Base-by-base conservation (phyloP, 139 green algal species). In the Gonium pectorale region DNA sequence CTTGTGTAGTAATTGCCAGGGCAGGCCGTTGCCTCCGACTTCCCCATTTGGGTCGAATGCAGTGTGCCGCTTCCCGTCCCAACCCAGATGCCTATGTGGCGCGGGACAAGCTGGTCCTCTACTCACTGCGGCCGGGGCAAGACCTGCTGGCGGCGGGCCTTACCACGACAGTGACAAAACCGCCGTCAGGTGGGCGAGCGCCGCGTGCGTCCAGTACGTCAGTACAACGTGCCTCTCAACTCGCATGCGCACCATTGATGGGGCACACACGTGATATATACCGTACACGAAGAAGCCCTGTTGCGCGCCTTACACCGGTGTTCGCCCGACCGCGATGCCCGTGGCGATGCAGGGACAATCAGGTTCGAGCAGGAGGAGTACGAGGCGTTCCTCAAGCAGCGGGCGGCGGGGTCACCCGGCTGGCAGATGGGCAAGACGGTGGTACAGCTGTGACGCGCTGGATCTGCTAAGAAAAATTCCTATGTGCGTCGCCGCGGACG, bases 31-130 rank as follows among this genome's bases (percentile, higher is more conserved):
- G n/a, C n/a, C n/a, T n/a, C n/a, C n/a, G n/a, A n/a, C n/a, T n/a
- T n/a, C n/a, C n/a, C n/a, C n/a, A n/a, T n/a, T n/a, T n/a, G n/a
- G n/a, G n/a, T n/a, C n/a, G n/a, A n/a, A n/a, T n/a, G n/a, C n/a
- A n/a, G n/a, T n/a, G n/a, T n/a, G n/a, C n/a, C n/a, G n/a, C n/a
- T n/a, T n/a, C n/a, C n/a, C n/a, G n/a, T n/a, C n/a, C n/a, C n/a
- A n/a, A n/a, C 22, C 3, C 62, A 83, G 77, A 83, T 21, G 26
- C 26, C 62, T 84, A 84, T 63, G 1, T 67, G 29, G 44, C 78
- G 19, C 43, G 62, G 38, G 79, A 85, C 79, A 77, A 77, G 64
- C 79, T 85, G 35, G 79, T 85, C 46, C 63, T 85, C 15, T 85
- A 85, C 79, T 54, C 79, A 35, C 11, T 85, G 67, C 68, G 80